Conservation (phyloP, 2,329 filamentous ascomycete genomes). For the Huntiella decipiens region DNA sequence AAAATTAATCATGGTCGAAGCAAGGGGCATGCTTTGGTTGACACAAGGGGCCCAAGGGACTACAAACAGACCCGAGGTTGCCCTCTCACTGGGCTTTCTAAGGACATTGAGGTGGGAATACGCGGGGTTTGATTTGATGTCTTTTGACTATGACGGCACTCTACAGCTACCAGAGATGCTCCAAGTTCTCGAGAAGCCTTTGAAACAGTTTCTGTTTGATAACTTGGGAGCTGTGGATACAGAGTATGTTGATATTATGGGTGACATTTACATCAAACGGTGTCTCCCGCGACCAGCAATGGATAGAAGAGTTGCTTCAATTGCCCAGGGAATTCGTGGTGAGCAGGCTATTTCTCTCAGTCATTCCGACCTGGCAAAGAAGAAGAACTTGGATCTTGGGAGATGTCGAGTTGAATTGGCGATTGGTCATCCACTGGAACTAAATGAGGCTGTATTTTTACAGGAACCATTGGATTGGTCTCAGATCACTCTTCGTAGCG, state of each 20-base stretch:
- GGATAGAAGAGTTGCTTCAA: not conserved
- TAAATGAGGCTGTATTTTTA: no score
- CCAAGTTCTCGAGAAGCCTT: not conserved
- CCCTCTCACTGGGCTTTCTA: not conserved
- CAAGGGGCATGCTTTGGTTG: not conserved
- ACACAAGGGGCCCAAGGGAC: not conserved
- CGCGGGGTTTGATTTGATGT: not conserved
- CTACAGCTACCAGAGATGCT: no score
- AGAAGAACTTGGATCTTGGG: no score
- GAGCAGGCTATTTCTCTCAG: no score
- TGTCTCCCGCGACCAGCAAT: not conserved
- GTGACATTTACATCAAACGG: not conserved
- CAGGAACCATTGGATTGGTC: no score
- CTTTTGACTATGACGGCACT: not conserved
- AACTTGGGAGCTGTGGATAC: not conserved
- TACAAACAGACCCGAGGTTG: not conserved
- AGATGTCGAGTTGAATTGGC: no score
- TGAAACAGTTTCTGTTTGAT: not conserved
- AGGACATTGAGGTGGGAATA: conserved; percentile 1
- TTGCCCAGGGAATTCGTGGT: no score
- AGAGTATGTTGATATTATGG: not conserved
- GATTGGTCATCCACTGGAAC: no score
- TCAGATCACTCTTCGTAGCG: no score
- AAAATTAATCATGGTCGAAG: not conserved
- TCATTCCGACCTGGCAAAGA: no score